Evolutionary conservation across 1,284 basidiomycete species (phyloP).

Genomic region (Melampsora allii-populina): DNA sequence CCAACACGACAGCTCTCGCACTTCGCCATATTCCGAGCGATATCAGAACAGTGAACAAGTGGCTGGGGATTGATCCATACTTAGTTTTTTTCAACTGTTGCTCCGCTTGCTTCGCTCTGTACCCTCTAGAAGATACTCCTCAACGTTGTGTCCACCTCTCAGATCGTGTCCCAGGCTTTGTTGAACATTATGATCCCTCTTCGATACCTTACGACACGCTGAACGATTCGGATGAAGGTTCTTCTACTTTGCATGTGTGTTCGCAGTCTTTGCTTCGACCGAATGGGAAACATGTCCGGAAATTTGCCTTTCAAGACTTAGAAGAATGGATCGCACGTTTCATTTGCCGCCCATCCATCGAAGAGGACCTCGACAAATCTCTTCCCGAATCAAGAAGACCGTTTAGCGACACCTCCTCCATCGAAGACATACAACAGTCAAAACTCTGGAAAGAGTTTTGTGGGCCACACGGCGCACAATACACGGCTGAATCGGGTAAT

Average conservation of each 20-base stretch:
- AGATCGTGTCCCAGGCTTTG: not conserved
- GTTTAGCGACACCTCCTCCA: not conserved
- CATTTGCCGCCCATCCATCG: conserved; percentile 3
- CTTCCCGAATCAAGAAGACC: not conserved
- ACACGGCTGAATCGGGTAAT: not conserved
- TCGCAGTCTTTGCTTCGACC: not conserved
- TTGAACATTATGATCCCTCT: not conserved
- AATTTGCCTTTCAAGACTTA: conserved; percentile 8
- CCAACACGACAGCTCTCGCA: conserved; percentile 1
- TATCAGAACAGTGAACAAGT: not conserved
- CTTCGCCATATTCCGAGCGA: not conserved
- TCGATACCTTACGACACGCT: not conserved
- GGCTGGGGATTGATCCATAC: conserved; percentile 3
- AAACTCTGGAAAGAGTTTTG: conserved; percentile 3
- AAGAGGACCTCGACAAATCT: conserved; percentile 2
- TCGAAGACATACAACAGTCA: conserved; percentile 15
- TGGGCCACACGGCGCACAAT: not conserved
- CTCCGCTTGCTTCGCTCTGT: conserved; percentile 4
- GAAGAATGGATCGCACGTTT: conserved; percentile 10
- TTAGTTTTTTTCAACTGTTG: not conserved
- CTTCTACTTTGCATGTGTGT: not conserved
- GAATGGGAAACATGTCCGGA: not conserved
- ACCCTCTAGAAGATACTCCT: not conserved
- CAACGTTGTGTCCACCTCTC: not conserved
- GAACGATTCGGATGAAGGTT: too few species aligned